These are phyloP conservation scores for Murraya paniculata DNA, from an alignment of 345 rosid genomes.

Conservation along the genomic window DNA sequence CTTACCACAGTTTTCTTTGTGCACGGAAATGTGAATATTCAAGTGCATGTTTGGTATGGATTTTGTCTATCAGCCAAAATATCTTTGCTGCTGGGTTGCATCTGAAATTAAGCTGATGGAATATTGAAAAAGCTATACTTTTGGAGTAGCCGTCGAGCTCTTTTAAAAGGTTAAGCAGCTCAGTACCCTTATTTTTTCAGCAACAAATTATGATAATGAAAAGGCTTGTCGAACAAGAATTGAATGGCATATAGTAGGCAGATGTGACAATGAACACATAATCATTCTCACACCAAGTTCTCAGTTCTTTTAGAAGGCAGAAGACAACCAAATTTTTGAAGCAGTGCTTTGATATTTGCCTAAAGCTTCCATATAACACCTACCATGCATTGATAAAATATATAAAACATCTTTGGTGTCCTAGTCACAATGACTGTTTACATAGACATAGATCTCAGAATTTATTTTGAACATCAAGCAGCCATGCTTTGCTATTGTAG, in stretches of 20 bases:
- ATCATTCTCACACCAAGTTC: not conserved
- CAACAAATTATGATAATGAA: not conserved
- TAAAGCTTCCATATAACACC: not conserved
- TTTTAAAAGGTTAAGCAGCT: not conserved
- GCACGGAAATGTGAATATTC: not conserved
- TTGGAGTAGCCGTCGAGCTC: not conserved
- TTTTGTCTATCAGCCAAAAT: too few species aligned
- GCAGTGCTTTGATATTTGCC: too few species aligned
- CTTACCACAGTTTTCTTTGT: not conserved
- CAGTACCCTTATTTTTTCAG: not conserved
- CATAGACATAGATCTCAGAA: not conserved
- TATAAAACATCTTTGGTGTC: not conserved
- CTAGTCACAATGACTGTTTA: too few species aligned
- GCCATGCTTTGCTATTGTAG: not conserved
- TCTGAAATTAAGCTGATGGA: not conserved
- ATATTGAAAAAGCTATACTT: not conserved
- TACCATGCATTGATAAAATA: not conserved
- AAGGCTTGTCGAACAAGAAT: not conserved
- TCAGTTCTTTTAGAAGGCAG: not conserved
- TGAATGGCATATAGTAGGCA: not conserved
- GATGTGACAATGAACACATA: not conserved
- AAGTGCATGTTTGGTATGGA: not conserved
- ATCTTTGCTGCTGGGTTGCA: not conserved
- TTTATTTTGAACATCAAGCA: conserved; percentile 17
- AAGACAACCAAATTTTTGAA: not conserved